phyloP scores from a whole-genome alignment of 202 grass and related monocot species.

The Cymbopogon flexuosus region DNA sequence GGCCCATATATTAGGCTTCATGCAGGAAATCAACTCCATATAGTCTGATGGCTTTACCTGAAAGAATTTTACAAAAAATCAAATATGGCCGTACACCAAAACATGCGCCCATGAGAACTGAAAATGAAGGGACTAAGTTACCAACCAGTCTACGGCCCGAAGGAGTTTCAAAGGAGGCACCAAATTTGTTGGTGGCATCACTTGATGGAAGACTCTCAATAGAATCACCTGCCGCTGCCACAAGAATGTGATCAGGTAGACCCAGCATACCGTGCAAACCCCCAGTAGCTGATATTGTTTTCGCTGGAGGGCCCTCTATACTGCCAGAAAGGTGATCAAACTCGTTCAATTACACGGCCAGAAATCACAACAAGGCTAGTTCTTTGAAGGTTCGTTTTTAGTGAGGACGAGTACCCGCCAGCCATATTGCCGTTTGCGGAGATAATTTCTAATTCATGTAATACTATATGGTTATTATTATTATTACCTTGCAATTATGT shows the following conservation, averaged over 20 bases:
- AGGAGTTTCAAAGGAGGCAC: slow-evolving; percentile 87
- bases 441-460: too few relatives aligned
- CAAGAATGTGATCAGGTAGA: slow-evolving; percentile 60
- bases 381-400: background rate
- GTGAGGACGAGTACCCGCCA: too few relatives aligned
- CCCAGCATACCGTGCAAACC: slow-evolving; percentile 71
- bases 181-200: slow-evolving; percentile 64
- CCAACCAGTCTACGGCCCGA: slow-evolving; percentile 67
- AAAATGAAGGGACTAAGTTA: slow-evolving; percentile 23
- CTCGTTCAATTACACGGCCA: background rate
- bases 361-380: background rate
- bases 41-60: slow-evolving; percentile 85
- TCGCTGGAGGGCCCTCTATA: slow-evolving; percentile 56
- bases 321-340: slow-evolving; percentile 39
- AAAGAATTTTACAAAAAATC: background rate
- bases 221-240: slow-evolving; percentile 76
- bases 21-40: slow-evolving; percentile 72
- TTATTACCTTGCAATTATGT: too few relatives aligned
- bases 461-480: too few relatives aligned
- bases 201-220: slow-evolving; percentile 70
- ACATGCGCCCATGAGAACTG: background rate
- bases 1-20: slow-evolving; percentile 81
- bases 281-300: slow-evolving; percentile 65
- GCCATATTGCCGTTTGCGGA: too few relatives aligned
- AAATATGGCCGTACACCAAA: slow-evolving; percentile 1